Base-by-base conservation (phyloP, 805 yeast genomes). In the Torulaspora gathmanii region DNA sequence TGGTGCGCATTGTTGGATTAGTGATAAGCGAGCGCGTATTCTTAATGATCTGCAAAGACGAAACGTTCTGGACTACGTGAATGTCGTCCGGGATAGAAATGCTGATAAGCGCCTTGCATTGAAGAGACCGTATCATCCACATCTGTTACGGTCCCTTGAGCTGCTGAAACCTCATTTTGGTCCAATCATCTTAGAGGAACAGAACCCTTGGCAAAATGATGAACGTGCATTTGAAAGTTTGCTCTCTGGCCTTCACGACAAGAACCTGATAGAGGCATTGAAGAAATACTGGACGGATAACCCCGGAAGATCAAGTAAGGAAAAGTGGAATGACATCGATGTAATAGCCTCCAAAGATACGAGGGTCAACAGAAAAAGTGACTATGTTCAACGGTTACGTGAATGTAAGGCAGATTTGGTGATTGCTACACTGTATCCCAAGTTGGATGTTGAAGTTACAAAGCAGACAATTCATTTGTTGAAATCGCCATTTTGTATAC, bases 1-100 rank as follows among this genome's bases (percentile, higher is more conserved):
- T 77, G 99, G 99, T 65, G 95, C 95, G 12, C 99, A 93, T 73
- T 95, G 98, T 59, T 93, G 99, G 99, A 75, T 93, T 19, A 86
- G 95, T 65, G 99, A 93, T 62, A 67, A 75, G 44, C 70, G 90
- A 38, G 96, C 97, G 1, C 70, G 97, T 45, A 57, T 63, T 1
- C 65, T 93, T 50, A 84, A 79, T 51, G 98, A 93, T 63, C 57
- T 70, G 4, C 78, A 79, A 49, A 77, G 99, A 57, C 74, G 83
- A 56, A 80, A 95, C 3, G 77, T 93, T 10, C 82, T 90, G 26
- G 90, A 86, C 53, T 93, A 93, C 62, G 64, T 93, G 62, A 91
- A 87, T 55, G 82, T 90, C 1, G 70, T 86, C 44, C 80, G 72
- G 54, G 78, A 77, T 25, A 73, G 75, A 51, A 71, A 69, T 19